These are phyloP conservation scores for Intubia oerlemansii DNA, from an alignment of 2,329 filamentous ascomycete genomes.

Conservation along the genomic window DNA sequence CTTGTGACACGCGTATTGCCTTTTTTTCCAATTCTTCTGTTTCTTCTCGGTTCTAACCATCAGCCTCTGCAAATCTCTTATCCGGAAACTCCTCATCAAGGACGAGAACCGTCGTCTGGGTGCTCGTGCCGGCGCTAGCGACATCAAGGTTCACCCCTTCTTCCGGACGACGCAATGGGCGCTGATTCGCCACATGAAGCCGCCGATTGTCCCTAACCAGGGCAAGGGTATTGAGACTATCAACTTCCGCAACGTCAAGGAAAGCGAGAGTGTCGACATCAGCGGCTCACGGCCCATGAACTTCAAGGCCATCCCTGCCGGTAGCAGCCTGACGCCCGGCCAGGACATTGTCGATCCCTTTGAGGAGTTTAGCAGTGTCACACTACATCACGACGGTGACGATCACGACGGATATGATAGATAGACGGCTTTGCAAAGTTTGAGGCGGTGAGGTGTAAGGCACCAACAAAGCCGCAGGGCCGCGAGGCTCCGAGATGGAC, in stretches of 20 bases:
- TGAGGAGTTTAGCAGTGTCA: slow-evolving; percentile 97
- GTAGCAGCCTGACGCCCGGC: slow-evolving; percentile 71
- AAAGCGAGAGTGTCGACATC: slow-evolving; percentile 86
- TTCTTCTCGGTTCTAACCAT: slow-evolving; percentile 3
- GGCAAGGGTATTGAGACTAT: slow-evolving; percentile 80
- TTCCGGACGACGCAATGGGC: slow-evolving; percentile 95
- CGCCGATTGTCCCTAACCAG: slow-evolving; percentile 84
- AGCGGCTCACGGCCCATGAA: slow-evolving; percentile 31
- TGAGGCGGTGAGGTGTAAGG: slow-evolving; percentile 2
- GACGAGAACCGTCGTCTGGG: slow-evolving; percentile 87
- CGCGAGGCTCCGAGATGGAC: too few species aligned
- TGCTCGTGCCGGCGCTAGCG: slow-evolving; percentile 82
- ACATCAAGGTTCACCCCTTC: slow-evolving; percentile 91
- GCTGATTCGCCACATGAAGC: slow-evolving; percentile 90
- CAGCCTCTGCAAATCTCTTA: slow-evolving; percentile 88
- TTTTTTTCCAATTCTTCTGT: slow-evolving; percentile 1
- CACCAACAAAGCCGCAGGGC: too few species aligned
- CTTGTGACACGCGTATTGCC: neutral
- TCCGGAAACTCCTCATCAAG: slow-evolving; percentile 93
- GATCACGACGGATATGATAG: slow-evolving; percentile 25
- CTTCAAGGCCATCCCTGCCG: slow-evolving; percentile 62
- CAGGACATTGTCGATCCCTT: slow-evolving; percentile 71
- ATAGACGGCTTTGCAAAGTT: too few species aligned
- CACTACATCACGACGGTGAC: slow-evolving; percentile 87
- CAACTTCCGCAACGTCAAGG: slow-evolving; percentile 96